phyloP scores from a whole-genome alignment of 1,284 basidiomycete species.

The Cryptococcus floricola region DNA sequence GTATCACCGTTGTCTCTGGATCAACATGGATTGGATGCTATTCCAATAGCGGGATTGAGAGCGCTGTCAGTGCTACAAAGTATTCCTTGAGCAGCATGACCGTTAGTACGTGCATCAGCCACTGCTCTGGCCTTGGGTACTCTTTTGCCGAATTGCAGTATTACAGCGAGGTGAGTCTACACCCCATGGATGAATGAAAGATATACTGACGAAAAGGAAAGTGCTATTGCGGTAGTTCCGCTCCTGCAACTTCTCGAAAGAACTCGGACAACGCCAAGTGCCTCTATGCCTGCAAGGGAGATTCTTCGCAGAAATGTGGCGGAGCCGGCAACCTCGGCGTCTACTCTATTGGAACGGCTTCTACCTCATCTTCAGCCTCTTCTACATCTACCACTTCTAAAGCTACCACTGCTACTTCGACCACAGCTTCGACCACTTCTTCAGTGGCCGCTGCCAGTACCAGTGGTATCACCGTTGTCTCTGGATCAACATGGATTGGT shows the following conservation, averaged over 20 bases:
- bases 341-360: conserved; percentile 14
- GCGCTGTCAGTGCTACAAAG: conserved; percentile 11
- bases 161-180: conserved; percentile 15
- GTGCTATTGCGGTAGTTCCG: conserved; percentile 22
- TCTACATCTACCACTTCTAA: conserved; percentile 8
- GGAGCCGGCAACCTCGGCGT: conserved; percentile 23
- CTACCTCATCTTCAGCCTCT: conserved; percentile 2
- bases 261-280: conserved; percentile 12
- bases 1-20: not conserved
- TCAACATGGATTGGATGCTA: too few species aligned
- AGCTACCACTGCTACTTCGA: not conserved
- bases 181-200: not conserved
- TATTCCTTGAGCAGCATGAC: conserved; percentile 12
- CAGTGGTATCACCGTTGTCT: not conserved
- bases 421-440: not conserved
- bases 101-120: conserved; percentile 12
- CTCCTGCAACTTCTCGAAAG: not conserved
- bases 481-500: not conserved
- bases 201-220: not conserved
- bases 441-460: not conserved
- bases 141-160: conserved; percentile 24
- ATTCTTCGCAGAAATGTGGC: conserved; percentile 15
- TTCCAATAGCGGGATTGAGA: too few species aligned
- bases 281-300: conserved; percentile 14
- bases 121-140: conserved; percentile 18